A percentile compares a stretch with the other conserved stretches of the same genome.
phyloP scores from a whole-genome alignment of 768 basidiomycete genomes.

The Termitomyces titanicus region DNA sequence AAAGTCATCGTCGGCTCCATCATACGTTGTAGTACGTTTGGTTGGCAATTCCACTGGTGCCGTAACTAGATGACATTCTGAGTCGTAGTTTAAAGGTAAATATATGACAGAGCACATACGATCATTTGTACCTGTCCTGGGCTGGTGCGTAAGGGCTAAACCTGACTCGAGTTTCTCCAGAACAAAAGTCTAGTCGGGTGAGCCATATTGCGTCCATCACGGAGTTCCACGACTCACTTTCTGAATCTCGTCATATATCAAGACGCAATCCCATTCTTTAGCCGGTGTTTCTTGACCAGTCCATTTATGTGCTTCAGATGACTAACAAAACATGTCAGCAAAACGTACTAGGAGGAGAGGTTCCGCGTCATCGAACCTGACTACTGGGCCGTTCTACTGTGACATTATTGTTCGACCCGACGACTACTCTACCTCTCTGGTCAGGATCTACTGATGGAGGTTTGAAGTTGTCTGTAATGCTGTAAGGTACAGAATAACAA shows the following conservation, averaged over 20 bases:
- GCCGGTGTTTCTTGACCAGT: constrained; percentile 53
- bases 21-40: constrained; percentile 14
- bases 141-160: constrained; percentile 50
- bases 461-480: constrained; percentile 64
- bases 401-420: constrained; percentile 49
- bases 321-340: constrained; percentile 26
- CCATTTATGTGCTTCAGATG: constrained; percentile 52
- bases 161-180: constrained; percentile 74
- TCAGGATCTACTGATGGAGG: constrained; percentile 66
- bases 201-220: constrained; percentile 4
- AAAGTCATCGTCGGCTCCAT: constrained; percentile 23
- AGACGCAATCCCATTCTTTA: constrained; percentile 71
- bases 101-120: not conserved
- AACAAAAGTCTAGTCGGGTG: constrained; percentile 53
- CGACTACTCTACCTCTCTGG: constrained; percentile 63
- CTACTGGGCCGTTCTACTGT: constrained; percentile 62
- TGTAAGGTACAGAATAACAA: not conserved
- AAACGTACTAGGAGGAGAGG: not conserved
- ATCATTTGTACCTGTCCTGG: constrained; percentile 30
- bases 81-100: not conserved
- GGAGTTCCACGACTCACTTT: constrained; percentile 41
- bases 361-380: constrained; percentile 41
- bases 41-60: constrained; percentile 13
- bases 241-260: constrained; percentile 76
- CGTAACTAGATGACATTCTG: not conserved